These are phyloP conservation scores for Aspergillus melleus DNA, from an alignment of 2,329 filamentous ascomycete species.

Conservation along the genomic window DNA sequence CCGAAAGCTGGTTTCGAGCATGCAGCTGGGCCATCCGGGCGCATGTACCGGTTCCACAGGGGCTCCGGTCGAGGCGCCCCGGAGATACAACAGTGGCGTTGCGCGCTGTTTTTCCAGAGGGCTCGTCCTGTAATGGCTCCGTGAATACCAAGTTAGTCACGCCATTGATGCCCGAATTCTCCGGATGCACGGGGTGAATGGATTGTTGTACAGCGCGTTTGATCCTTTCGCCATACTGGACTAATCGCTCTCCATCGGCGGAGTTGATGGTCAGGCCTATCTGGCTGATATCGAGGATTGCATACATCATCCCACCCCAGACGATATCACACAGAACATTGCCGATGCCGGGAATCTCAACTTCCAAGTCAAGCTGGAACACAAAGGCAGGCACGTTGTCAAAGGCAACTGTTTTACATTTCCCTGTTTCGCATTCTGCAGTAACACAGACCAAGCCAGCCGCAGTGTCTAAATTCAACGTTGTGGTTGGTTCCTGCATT, in stretches of 20 bases:
- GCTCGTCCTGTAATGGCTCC: slow-evolving; percentile 26
- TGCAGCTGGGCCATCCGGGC: slow-evolving; percentile 47
- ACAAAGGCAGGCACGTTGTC: slow-evolving; percentile 50
- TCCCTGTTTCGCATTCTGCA: slow-evolving; percentile 44
- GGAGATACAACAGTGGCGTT: slow-evolving; percentile 49
- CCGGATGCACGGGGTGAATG: slow-evolving; percentile 43
- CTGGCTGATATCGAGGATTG: slow-evolving; percentile 40
- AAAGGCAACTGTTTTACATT: slow-evolving; percentile 46
- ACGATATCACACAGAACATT: slow-evolving; percentile 44
- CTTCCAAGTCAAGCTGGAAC: slow-evolving; percentile 37
- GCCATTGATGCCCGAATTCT: slow-evolving; percentile 43
- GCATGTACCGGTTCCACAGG: slow-evolving; percentile 48
- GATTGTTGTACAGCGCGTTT: slow-evolving; percentile 37
- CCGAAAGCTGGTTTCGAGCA: slow-evolving; percentile 38
- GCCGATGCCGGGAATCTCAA: slow-evolving; percentile 45
- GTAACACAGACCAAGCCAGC: slow-evolving; percentile 44
- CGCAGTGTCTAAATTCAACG: slow-evolving; percentile 44
- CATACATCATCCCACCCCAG: slow-evolving; percentile 50
- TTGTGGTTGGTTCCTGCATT: slow-evolving; percentile 47
- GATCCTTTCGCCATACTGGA: slow-evolving; percentile 44
- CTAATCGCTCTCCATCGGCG: slow-evolving; percentile 33
- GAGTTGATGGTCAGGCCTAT: slow-evolving; percentile 37
- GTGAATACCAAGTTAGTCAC: slow-evolving; percentile 43
- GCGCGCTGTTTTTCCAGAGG: slow-evolving; percentile 20
- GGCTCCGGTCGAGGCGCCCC: slow-evolving; percentile 47